Evolutionary conservation across 1,139 yeast species (phyloP).

Genomic region (Nakaseomyces kungkrabaensis): DNA sequence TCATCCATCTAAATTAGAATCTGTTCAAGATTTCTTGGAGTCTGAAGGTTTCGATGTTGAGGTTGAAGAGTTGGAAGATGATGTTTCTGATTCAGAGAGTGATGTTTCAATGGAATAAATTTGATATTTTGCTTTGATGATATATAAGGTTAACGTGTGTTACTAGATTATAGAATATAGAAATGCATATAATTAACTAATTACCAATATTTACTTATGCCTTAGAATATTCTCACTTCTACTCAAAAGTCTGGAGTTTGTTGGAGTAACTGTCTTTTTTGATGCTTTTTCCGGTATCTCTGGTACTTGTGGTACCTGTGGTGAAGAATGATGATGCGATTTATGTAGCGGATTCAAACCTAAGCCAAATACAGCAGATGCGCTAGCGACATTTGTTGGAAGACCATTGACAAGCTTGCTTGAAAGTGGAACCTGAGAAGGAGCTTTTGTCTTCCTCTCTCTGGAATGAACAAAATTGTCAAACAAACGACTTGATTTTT

Average conservation of each 20-base stretch:
- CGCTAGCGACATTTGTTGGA: constrained; percentile 18
- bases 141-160: neutral
- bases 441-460: constrained; percentile 20
- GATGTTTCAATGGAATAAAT: neutral
- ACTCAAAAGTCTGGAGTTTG: constrained; percentile 49
- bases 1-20: constrained; percentile 53
- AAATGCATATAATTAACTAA: neutral
- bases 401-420: constrained; percentile 30
- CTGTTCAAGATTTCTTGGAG: constrained; percentile 40
- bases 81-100: constrained; percentile 2
- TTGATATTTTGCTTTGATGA: neutral
- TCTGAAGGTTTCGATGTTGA: constrained; percentile 51
- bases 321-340: constrained; percentile 8
- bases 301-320: constrained; percentile 12
- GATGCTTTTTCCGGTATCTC: constrained; percentile 15
- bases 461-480: constrained; percentile 27
- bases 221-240: constrained; percentile 29
- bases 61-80: constrained; percentile 43
- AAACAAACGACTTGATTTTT: constrained; percentile 22
- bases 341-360: constrained; percentile 10
- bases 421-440: constrained; percentile 23
- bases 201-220: neutral
- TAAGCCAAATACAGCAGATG: constrained; percentile 12
- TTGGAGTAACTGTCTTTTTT: constrained; percentile 36
- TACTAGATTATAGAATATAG: neutral